phyloP scores from a whole-genome alignment of 1,139 yeast species.

The Sugiyamaella pinicola region DNA sequence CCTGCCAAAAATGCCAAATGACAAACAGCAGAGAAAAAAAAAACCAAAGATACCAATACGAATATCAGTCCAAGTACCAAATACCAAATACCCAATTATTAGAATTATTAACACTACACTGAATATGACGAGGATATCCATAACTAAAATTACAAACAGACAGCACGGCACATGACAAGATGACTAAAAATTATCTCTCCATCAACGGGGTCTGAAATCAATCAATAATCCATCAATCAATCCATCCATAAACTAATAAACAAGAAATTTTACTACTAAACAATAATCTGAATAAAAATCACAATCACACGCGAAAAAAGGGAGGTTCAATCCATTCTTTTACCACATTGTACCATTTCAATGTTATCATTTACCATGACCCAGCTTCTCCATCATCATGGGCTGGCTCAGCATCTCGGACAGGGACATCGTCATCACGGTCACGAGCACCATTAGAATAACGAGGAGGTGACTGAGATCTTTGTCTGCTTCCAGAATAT shows the following conservation, averaged over 20 bases:
- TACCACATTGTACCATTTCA: too few relatives aligned
- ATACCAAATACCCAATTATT: background rate
- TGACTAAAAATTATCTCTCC: background rate
- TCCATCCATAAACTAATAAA: background rate
- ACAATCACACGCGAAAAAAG: background rate
- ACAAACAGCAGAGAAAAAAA: too few relatives aligned
- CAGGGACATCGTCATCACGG: conserved; percentile 19
- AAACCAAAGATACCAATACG: background rate
- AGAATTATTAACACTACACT: conserved; percentile 8
- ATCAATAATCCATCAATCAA: background rate
- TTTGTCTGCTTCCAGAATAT: conserved; percentile 15
- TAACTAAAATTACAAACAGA: conserved; percentile 16
- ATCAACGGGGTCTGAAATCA: conserved; percentile 10
- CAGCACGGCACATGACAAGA: conserved; percentile 12
- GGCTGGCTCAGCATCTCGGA: conserved; percentile 14
- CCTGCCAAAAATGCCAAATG: too few relatives aligned
- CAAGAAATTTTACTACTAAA: conserved; percentile 9
- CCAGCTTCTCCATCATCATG: conserved; percentile 22
- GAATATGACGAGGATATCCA: conserved; percentile 9
- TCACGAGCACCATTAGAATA: conserved; percentile 23
- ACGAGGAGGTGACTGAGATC: conserved; percentile 22
- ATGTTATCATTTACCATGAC: conserved; percentile 17
- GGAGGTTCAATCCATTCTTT: too few relatives aligned
- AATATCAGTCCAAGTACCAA: too few relatives aligned
- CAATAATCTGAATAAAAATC: background rate